Percentiles rank a stretch among this genome's conserved stretches.
Conservation (phyloP, 192 early-diverging fungal species). For the Podila minutissima region DNA sequence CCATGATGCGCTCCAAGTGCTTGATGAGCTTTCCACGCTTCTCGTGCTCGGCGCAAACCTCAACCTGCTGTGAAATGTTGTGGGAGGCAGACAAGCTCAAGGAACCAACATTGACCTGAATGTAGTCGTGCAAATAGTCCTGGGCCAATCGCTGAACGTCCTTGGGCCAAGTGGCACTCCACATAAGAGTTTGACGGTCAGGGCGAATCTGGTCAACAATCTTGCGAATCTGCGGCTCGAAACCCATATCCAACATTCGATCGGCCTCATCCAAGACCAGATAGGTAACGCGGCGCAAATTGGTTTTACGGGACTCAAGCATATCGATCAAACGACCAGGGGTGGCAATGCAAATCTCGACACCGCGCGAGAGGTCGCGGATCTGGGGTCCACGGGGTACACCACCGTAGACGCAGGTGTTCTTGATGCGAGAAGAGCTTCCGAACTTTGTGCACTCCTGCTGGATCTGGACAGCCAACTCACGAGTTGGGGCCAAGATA, state of each 20-base stretch:
- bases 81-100: conserved; percentile 92
- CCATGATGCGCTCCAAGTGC: conserved; percentile 86
- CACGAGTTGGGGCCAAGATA: conserved; percentile 95
- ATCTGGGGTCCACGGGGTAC: conserved; percentile 92
- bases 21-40: conserved; percentile 84
- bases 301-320: conserved; percentile 88
- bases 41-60: conserved; percentile 87
- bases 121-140: conserved; percentile 92
- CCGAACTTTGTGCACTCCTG: conserved; percentile 96
- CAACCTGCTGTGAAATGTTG: conserved; percentile 91
- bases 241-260: conserved; percentile 99
- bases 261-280: conserved; percentile 99
- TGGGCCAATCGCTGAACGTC: conserved; percentile 92
- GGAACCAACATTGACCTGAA: conserved; percentile 97
- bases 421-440: conserved; percentile 86
- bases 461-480: conserved; percentile 97
- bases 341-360: conserved; percentile 97
- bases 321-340: conserved; percentile 99
- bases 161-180: conserved; percentile 99
- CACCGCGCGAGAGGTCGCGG: conserved; percentile 83
- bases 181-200: conserved; percentile 98
- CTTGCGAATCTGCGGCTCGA: conserved; percentile 97
- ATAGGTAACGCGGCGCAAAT: conserved; percentile 94
- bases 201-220: conserved; percentile 98
- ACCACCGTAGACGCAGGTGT: conserved; percentile 96